These are phyloP conservation scores for Calonectria hongkongensis DNA, from an alignment of 2,329 filamentous ascomycete species.

Conservation along the genomic window DNA sequence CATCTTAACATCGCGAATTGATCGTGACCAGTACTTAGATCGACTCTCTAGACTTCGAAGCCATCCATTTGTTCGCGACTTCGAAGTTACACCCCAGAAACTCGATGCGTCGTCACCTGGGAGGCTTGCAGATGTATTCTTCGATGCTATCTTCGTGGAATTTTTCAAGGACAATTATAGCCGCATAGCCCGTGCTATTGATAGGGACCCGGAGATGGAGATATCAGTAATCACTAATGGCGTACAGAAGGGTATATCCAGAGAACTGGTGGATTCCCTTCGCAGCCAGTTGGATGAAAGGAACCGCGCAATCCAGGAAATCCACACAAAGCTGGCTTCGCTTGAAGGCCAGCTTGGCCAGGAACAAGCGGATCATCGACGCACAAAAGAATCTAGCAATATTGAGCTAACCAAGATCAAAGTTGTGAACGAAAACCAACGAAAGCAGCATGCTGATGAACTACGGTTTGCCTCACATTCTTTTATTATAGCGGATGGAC, in stretches of 20 bases:
- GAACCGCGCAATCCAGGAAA: constrained; percentile 70
- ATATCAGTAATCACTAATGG: constrained; percentile 87
- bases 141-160: constrained; percentile 90
- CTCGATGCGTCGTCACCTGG: constrained; percentile 68
- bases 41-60: constrained; percentile 85
- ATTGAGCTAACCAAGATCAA: constrained; percentile 68
- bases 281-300: constrained; percentile 86
- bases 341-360: constrained; percentile 78
- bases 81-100: constrained; percentile 88
- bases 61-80: constrained; percentile 88
- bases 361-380: constrained; percentile 83
- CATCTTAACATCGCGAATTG: constrained; percentile 84
- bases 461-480: constrained; percentile 65
- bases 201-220: constrained; percentile 92
- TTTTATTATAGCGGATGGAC: neutral
- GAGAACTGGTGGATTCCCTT: constrained; percentile 91
- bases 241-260: constrained; percentile 91
- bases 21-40: constrained; percentile 91
- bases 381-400: constrained; percentile 73
- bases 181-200: constrained; percentile 87
- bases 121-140: constrained; percentile 85
- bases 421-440: constrained; percentile 81
- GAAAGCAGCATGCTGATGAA: constrained; percentile 81
- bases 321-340: constrained; percentile 66
- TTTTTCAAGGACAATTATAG: constrained; percentile 98